Percentiles rank a stretch among this genome's conserved stretches.
Conservation (phyloP, 352 stramenopile species). For the Globisporangium viniferum region DNA sequence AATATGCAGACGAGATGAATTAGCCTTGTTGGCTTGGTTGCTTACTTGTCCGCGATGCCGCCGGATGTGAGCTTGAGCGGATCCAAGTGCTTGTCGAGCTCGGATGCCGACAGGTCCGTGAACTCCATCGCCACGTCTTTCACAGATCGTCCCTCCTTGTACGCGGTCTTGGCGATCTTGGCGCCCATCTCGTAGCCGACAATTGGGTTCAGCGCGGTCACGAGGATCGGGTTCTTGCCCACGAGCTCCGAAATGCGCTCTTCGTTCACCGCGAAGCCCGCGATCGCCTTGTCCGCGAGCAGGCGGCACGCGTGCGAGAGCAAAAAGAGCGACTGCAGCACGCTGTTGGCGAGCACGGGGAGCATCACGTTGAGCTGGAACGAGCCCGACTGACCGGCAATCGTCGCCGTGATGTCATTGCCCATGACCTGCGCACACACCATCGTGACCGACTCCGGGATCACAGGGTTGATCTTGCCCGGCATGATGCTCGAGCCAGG, state of each 20-base stretch:
- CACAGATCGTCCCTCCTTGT: conserved; percentile 50
- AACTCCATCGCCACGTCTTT: conserved; percentile 47
- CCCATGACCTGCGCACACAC: conserved; percentile 57
- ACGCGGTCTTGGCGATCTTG: conserved; percentile 58
- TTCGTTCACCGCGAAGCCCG: conserved; percentile 42
- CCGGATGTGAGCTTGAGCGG: conserved; percentile 41
- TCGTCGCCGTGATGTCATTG: conserved; percentile 50
- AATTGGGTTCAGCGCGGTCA: conserved; percentile 56
- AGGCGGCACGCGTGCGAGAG: conserved; percentile 35
- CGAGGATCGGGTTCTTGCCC: conserved; percentile 54
- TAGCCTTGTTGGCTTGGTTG: not conserved
- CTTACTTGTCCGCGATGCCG: conserved; percentile 38
- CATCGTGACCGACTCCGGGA: conserved; percentile 53
- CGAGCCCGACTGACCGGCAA: conserved; percentile 42
- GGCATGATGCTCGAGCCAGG: conserved; percentile 96
- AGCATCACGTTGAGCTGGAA: conserved; percentile 68
- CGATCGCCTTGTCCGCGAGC: conserved; percentile 44
- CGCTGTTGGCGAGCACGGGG: conserved; percentile 49
- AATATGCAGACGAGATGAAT: not conserved
- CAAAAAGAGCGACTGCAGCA: conserved; percentile 44
- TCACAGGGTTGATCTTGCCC: conserved; percentile 95
- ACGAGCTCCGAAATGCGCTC: conserved; percentile 41
- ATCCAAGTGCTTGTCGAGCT: conserved; percentile 56
- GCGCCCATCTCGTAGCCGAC: conserved; percentile 54
- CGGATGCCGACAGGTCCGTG: conserved; percentile 36